Evolutionary conservation across 768 basidiomycete genomes (phyloP).

Genomic region (Russula foetens): DNA sequence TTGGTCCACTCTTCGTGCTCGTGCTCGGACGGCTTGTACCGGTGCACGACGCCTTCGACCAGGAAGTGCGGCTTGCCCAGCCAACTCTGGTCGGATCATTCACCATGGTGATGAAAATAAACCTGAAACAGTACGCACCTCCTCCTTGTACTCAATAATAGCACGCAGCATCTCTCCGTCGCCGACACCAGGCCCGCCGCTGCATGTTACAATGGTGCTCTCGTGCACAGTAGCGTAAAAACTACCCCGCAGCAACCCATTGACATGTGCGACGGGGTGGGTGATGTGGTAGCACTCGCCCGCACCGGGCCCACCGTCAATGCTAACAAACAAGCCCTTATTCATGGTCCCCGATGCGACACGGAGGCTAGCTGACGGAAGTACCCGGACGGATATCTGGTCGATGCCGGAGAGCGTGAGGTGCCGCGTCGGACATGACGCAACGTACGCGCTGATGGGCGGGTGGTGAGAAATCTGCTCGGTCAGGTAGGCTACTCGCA

Average conservation of each 20-base stretch:
- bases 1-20: slow-evolving; percentile 68
- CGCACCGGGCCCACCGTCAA: slow-evolving; percentile 64
- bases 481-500: slow-evolving; percentile 75
- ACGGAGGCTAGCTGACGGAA: slow-evolving; percentile 69
- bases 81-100: slow-evolving; percentile 54
- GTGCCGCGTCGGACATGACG: slow-evolving; percentile 62
- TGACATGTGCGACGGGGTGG: slow-evolving; percentile 84
- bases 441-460: slow-evolving; percentile 82
- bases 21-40: slow-evolving; percentile 56
- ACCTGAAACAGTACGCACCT: slow-evolving; percentile 43
- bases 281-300: slow-evolving; percentile 84
- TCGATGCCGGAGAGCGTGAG: slow-evolving; percentile 76
- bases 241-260: slow-evolving; percentile 84
- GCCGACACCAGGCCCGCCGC: slow-evolving; percentile 42
- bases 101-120: background rate
- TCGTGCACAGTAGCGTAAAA: slow-evolving; percentile 88
- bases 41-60: slow-evolving; percentile 85
- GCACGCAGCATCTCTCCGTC: slow-evolving; percentile 59
- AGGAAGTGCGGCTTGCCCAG: slow-evolving; percentile 80
- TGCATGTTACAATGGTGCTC: slow-evolving; percentile 73
- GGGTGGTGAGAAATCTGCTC: slow-evolving; percentile 98
- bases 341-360: slow-evolving; percentile 79
- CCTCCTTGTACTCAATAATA: slow-evolving; percentile 93
- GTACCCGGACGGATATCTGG: slow-evolving; percentile 89
- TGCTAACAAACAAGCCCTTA: slow-evolving; percentile 77